Evolutionary conservation across 495 filamentous ascomycete genomes (phyloP), one percentile per base, ranked within the genome.

Genomic region (Penicillium steckii): DNA sequence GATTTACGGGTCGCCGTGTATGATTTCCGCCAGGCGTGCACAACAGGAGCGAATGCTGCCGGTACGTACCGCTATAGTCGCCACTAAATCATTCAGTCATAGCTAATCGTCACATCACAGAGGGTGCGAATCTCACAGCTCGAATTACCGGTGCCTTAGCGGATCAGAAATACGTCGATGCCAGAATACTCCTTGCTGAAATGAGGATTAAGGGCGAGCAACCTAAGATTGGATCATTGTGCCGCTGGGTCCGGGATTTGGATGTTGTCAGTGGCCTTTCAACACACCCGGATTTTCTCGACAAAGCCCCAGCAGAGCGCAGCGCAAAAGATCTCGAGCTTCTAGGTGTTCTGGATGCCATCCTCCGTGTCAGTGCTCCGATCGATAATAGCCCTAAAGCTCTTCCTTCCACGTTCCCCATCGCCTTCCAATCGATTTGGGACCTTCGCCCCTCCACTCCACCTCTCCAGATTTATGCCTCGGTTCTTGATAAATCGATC

Each of bases 221-320:
- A 44, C 69, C 69, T 17, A 69, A 70, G 50, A 72, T 72, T 27
- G 69, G 69, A 48, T 68, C 69, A 4, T 56, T 72, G 41, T 72
- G 69, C 58, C 69, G 69, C 40, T 72, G 69, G 69, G 69, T 71
- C 3, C 66, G 69, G 46, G 69, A 72, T 45, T 46, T 72, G 33
- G 69, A 72, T 25, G 69, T 72, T 15, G 69, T 72, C 33, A 72
- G 69, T 42, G 69, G 69, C 19, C 62, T 72, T 17, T 71, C 69
- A 3, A 72, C 67, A 12, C 56, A 69, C 25, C 69, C 66, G 6
- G 60, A 54, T 17, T 48, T 52, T 22, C 27, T 56, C 23, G 41
- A 61, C n/a, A 32, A 55, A 21, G 45, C 41, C 24, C 44, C 60
- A 9, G 40, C 32, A 2, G 27, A 64, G 32, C 65, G 64, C 42